A percentile compares a stretch with the other conserved stretches of the same genome.
Evolutionary conservation across 2,329 filamentous ascomycete species (phyloP).

Genomic region (Akanthomyces muscarius): DNA sequence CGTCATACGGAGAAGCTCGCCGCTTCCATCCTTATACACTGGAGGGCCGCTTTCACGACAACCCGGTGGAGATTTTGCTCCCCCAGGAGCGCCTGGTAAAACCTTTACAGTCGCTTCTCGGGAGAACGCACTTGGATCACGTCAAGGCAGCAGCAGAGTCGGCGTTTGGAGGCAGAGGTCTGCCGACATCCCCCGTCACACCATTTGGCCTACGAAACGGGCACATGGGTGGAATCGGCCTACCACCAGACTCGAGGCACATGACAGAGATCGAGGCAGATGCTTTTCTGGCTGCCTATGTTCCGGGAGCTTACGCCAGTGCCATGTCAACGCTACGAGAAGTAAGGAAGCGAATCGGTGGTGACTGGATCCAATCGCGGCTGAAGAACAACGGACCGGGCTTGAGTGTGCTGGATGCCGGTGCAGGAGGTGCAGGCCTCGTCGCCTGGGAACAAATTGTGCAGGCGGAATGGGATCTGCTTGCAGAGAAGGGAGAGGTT

Average conservation of each 20-base stretch:
- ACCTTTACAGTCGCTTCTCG: conserved; percentile 67
- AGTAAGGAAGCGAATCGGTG: conserved; percentile 67
- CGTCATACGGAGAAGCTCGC: conserved; percentile 27
- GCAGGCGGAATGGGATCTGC: conserved; percentile 73
- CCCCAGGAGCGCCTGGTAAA: conserved; percentile 65
- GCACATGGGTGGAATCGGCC: conserved; percentile 60
- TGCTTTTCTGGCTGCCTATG: conserved; percentile 63
- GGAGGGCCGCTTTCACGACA: conserved; percentile 69
- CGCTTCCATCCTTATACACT: conserved; percentile 72
- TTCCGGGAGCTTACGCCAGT: conserved; percentile 69
- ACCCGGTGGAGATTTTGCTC: conserved; percentile 69
- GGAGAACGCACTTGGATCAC: conserved; percentile 67
- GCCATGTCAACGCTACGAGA: conserved; percentile 66
- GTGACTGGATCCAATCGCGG: conserved; percentile 64
- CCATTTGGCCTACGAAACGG: conserved; percentile 53
- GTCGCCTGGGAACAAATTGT: conserved; percentile 75
- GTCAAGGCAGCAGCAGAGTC: conserved; percentile 66
- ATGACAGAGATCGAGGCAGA: conserved; percentile 76
- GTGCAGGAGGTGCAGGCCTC: conserved; percentile 67
- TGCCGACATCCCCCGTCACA: conserved; percentile 75
- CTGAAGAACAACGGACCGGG: conserved; percentile 45
- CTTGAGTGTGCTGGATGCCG: conserved; percentile 68
- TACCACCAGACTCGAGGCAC: conserved; percentile 59
- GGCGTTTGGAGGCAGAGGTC: conserved; percentile 69
- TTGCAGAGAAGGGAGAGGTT: conserved; percentile 49